A percentile compares a stretch with the other conserved stretches of the same genome.
Evolutionary conservation across 1,139 yeast species (phyloP).

Genomic region (Sugiyamaella xylanicola): DNA sequence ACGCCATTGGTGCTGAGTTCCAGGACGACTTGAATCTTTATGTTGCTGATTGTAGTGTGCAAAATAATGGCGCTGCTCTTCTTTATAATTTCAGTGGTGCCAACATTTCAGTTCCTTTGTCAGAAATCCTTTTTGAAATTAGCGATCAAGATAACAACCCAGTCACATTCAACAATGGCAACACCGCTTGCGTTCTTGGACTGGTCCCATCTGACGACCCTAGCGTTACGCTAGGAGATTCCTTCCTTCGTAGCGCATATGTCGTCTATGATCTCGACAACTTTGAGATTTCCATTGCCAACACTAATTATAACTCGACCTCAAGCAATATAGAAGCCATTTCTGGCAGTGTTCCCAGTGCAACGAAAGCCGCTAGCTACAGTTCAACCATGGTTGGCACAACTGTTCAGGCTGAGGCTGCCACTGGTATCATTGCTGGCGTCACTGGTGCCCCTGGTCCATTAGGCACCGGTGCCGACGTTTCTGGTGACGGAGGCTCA

Average conservation of each 20-base stretch:
- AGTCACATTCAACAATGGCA: constrained; percentile 31
- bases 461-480: constrained; percentile 13
- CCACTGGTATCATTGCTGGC: constrained; percentile 16
- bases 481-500: not conserved
- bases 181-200: constrained; percentile 36
- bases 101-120: constrained; percentile 33
- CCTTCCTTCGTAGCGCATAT: constrained; percentile 70
- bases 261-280: constrained; percentile 75
- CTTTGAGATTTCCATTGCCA: constrained; percentile 66
- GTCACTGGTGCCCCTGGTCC: constrained; percentile 16
- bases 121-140: constrained; percentile 33
- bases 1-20: constrained; percentile 33
- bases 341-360: constrained; percentile 35
- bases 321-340: constrained; percentile 34
- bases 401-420: constrained; percentile 12
- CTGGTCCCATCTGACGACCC: constrained; percentile 26
- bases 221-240: constrained; percentile 66
- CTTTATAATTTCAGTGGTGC: constrained; percentile 39
- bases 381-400: constrained; percentile 26
- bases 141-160: constrained; percentile 25
- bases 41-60: constrained; percentile 26
- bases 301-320: constrained; percentile 44
- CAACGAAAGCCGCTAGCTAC: constrained; percentile 34
- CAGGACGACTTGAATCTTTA: constrained; percentile 25
- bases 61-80: constrained; percentile 28